Conservation (phyloP, 2,329 filamentous ascomycete genomes). For the Trematosphaeria pertusa region DNA sequence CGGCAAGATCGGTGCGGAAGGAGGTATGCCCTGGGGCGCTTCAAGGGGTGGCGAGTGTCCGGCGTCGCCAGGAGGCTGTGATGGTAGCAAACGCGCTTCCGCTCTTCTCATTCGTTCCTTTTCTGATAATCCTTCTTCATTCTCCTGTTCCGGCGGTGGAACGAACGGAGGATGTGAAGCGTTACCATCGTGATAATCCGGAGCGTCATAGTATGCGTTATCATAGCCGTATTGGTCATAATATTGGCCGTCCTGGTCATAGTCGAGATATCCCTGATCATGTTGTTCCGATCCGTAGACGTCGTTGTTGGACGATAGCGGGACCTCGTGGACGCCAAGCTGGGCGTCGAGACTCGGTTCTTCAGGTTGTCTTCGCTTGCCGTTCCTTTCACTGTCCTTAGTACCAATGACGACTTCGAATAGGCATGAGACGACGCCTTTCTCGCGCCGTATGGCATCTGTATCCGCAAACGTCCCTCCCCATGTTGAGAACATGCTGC, state of each 20-base stretch:
- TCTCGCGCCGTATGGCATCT: slow-evolving; percentile 82
- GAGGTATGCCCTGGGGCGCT: slow-evolving; percentile 36
- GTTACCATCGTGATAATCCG: slow-evolving; percentile 35
- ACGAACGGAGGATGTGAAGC: slow-evolving; percentile 55
- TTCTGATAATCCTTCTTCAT: slow-evolving; percentile 73
- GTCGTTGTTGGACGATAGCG: slow-evolving; percentile 21
- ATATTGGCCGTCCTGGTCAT: slow-evolving; percentile 36
- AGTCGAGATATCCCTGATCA: slow-evolving; percentile 21
- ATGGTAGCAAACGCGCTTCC: slow-evolving; percentile 81
- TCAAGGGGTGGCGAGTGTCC: slow-evolving; percentile 53
- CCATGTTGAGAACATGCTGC: slow-evolving; percentile 61
- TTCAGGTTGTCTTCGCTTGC: slow-evolving; percentile 50
- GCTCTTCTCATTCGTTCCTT: slow-evolving; percentile 81
- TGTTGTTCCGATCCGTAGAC: slow-evolving; percentile 16
- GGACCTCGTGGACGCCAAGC: slow-evolving; percentile 30
- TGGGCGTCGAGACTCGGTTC: slow-evolving; percentile 15
- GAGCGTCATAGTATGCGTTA: slow-evolving; percentile 36
- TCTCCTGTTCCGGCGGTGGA: slow-evolving; percentile 62
- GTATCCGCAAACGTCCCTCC: slow-evolving; percentile 83
- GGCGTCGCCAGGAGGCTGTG: slow-evolving; percentile 68
- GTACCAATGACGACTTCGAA: slow-evolving; percentile 92
- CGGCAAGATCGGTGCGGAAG: slow-evolving; percentile 45
- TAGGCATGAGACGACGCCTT: slow-evolving; percentile 85
- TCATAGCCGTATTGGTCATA: slow-evolving; percentile 45
- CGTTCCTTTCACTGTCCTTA: slow-evolving; percentile 70